These are phyloP conservation scores for Bothriochloa decipiens DNA, from an alignment of 176 grass and related monocot genomes.

Conservation along the genomic window DNA sequence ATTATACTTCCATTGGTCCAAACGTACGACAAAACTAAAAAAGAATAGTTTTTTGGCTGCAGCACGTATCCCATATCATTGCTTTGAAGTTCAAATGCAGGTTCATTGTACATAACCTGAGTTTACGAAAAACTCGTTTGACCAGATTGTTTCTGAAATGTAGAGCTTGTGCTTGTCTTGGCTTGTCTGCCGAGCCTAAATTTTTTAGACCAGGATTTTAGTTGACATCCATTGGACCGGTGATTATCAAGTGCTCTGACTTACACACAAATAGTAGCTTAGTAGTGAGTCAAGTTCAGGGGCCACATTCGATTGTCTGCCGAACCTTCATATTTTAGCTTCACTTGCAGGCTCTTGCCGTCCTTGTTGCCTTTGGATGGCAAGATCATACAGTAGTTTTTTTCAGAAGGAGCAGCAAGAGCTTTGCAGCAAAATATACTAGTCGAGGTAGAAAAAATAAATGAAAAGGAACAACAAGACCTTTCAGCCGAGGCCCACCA, in stretches of 20 bases:
- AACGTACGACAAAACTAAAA: background rate
- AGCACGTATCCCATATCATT: background rate
- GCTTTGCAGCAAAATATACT: too few relatives aligned
- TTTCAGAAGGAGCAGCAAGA: too few relatives aligned
- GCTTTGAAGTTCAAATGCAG: background rate
- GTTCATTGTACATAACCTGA: conserved; percentile 24
- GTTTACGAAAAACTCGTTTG: background rate
- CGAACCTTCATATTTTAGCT: too few relatives aligned
- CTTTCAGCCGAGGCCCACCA: too few relatives aligned
- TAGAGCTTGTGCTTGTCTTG: background rate
- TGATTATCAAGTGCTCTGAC: background rate
- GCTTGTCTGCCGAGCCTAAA: conserved; percentile 4
- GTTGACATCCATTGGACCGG: conserved; percentile 16
- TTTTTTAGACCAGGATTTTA: conserved; percentile 11
- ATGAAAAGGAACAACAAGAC: too few relatives aligned
- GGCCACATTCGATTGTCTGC: background rate
- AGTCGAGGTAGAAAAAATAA: too few relatives aligned
- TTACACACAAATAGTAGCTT: background rate
- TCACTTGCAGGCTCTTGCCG: background rate
- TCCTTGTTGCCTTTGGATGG: background rate
- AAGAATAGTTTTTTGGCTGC: background rate
- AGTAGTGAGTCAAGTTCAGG: background rate
- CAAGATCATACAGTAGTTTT: too few relatives aligned
- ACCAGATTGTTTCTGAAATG: conserved; percentile 8
- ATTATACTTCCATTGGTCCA: background rate